Percentiles rank a stretch among this genome's conserved stretches.
Evolutionary conservation across 164 flowering plant genomes (phyloP).

Genomic region (Cinnamomum micranthum): DNA sequence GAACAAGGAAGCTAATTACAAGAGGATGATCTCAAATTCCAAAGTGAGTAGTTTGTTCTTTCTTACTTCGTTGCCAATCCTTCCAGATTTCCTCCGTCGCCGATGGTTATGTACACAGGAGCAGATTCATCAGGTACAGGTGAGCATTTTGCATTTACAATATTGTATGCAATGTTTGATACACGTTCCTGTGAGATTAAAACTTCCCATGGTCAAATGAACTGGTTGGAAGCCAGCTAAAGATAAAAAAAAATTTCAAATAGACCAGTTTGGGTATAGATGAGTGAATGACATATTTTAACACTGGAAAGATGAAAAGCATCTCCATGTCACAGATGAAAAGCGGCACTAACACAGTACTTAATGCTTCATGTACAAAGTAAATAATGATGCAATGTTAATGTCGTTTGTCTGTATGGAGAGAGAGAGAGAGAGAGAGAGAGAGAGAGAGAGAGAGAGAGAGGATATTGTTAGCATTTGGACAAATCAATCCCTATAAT

Average conservation of each 20-base stretch:
- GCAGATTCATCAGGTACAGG: slow-evolving; percentile 38
- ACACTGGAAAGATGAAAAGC: no score
- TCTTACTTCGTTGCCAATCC: slow-evolving; percentile 39
- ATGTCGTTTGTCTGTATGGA: no score
- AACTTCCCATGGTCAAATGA: background rate
- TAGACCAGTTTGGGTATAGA: background rate
- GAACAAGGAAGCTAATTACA: background rate
- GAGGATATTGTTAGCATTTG: no score
- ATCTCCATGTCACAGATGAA: no score
- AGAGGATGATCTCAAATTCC: background rate
- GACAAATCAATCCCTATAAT: no score
- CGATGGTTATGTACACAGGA: slow-evolving; percentile 45
- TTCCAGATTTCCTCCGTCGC: slow-evolving; percentile 55
- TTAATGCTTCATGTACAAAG: no score
- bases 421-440: no score
- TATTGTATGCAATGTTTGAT: slow-evolving; percentile 41
- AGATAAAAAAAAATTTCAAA: background rate
- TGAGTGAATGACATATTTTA: background rate
- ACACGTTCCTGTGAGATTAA: slow-evolving; percentile 30
- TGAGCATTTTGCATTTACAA: slow-evolving; percentile 29
- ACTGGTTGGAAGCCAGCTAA: background rate
- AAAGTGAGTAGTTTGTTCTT: background rate
- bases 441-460: no score
- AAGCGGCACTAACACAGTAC: no score
- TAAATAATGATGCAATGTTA: no score